These are phyloP conservation scores for Scolecobasidium constrictum DNA, from an alignment of 2,329 filamentous ascomycete genomes.

Conservation along the genomic window DNA sequence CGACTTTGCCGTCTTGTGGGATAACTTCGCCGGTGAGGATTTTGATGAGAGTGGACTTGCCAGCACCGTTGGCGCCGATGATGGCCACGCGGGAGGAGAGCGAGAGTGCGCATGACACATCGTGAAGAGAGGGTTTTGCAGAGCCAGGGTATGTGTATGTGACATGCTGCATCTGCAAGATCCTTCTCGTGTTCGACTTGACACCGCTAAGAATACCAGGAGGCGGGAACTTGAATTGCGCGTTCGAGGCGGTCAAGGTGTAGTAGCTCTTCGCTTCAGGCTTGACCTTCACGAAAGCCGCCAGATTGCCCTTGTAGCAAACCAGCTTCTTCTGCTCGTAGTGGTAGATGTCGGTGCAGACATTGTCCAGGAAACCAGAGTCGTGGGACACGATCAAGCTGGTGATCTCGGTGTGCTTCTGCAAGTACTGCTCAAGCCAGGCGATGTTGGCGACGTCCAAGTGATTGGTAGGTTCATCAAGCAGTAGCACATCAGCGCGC, in stretches of 20 bases:
- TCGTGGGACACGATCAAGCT: slow-evolving; percentile 98
- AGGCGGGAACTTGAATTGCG: slow-evolving; percentile 96
- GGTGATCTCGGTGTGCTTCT: slow-evolving; percentile 91
- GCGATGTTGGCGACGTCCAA: slow-evolving; percentile 92
- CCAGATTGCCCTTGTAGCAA: slow-evolving; percentile 73
- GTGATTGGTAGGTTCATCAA: slow-evolving; percentile 99
- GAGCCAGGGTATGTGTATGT: slow-evolving; percentile 90
- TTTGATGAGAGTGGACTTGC: slow-evolving; percentile 97
- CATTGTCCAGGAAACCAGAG: slow-evolving; percentile 90
- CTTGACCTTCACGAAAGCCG: slow-evolving; percentile 74
- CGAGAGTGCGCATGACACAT: slow-evolving; percentile 78
- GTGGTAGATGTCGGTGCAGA: slow-evolving; percentile 98
- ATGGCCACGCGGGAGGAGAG: slow-evolving; percentile 91
- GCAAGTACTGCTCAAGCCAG: slow-evolving; percentile 92
- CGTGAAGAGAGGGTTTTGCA: slow-evolving; percentile 72
- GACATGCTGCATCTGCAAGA: slow-evolving; percentile 88
- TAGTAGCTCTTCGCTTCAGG: slow-evolving; percentile 98
- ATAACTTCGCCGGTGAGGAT: slow-evolving; percentile 87
- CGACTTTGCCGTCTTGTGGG: slow-evolving; percentile 73
- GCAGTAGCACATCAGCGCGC: slow-evolving; percentile 86
- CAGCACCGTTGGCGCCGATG: slow-evolving; percentile 93
- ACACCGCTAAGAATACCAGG: slow-evolving; percentile 90
- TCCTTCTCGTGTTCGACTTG: slow-evolving; percentile 87
- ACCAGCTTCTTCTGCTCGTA: slow-evolving; percentile 96
- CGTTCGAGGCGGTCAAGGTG: slow-evolving; percentile 75